These are phyloP conservation scores for Syncephalastrum monosporum DNA, from an alignment of 371 early-diverging fungal genomes.

Conservation along the genomic window DNA sequence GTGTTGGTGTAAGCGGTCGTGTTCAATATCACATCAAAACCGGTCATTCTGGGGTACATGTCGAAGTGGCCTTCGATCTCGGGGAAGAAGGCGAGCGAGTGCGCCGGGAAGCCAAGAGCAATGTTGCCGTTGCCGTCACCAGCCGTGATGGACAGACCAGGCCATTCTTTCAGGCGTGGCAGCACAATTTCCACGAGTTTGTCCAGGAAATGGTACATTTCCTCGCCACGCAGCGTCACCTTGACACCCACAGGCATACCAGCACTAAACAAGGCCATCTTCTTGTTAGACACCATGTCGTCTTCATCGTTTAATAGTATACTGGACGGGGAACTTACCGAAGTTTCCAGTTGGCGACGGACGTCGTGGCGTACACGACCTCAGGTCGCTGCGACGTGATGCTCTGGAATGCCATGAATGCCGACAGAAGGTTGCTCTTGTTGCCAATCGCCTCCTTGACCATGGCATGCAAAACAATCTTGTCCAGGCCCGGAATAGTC, in stretches of 20 bases:
- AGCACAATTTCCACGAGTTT: slow-evolving; percentile 92
- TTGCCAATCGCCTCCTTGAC: slow-evolving; percentile 82
- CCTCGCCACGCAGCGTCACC: slow-evolving; percentile 77
- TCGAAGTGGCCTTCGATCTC: slow-evolving; percentile 96
- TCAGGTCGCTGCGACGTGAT: slow-evolving; percentile 85
- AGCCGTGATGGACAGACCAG: slow-evolving; percentile 70
- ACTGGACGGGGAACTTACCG: slow-evolving; percentile 50
- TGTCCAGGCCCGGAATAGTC: slow-evolving; percentile 64
- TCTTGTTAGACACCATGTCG: neutral
- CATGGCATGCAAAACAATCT: slow-evolving; percentile 76
- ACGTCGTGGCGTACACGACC: slow-evolving; percentile 77
- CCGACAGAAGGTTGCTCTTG: slow-evolving; percentile 87
- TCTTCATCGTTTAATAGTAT: too few species aligned
- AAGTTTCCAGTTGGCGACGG: slow-evolving; percentile 83
- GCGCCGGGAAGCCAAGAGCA: slow-evolving; percentile 80
- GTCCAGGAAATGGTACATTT: slow-evolving; percentile 93
- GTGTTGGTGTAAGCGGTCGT: slow-evolving; percentile 83
- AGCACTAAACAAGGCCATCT: slow-evolving; percentile 29
- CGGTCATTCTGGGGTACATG: slow-evolving; percentile 85
- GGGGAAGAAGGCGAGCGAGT: slow-evolving; percentile 88
- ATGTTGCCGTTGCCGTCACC: slow-evolving; percentile 87
- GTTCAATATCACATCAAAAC: slow-evolving; percentile 81
- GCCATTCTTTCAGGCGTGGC: slow-evolving; percentile 93
- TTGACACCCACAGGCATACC: slow-evolving; percentile 91
- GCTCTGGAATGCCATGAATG: slow-evolving; percentile 88